Evolutionary conservation across 768 basidiomycete genomes (phyloP).

Genomic region (Russula abietina): DNA sequence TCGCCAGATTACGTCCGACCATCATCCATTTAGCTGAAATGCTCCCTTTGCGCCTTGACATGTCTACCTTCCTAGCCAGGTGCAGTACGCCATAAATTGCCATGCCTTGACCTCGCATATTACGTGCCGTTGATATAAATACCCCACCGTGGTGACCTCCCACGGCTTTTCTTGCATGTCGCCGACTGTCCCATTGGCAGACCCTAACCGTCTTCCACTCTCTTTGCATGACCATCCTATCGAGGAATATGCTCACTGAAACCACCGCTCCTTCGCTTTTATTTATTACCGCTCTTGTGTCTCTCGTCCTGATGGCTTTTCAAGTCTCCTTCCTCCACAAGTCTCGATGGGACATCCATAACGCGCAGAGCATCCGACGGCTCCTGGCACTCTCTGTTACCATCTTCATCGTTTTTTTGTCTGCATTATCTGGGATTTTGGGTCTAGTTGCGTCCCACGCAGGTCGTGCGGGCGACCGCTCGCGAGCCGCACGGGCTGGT

Average conservation of each 20-base stretch:
- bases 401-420: slow-evolving; percentile 9
- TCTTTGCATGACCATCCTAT: slow-evolving; percentile 6
- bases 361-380: slow-evolving; percentile 10
- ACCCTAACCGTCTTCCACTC: slow-evolving; percentile 5
- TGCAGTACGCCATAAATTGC: not conserved
- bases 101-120: not conserved
- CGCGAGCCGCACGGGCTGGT: slow-evolving; percentile 2
- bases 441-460: slow-evolving; percentile 12
- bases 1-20: slow-evolving; percentile 19
- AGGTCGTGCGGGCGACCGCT: not conserved
- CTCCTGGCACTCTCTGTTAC: slow-evolving; percentile 6
- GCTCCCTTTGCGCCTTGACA: not conserved
- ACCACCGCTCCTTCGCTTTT: slow-evolving; percentile 20
- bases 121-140: slow-evolving; percentile 12
- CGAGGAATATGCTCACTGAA: slow-evolving; percentile 4
- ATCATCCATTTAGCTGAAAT: slow-evolving; percentile 1
- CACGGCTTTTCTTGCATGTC: not conserved
- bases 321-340: slow-evolving; percentile 11
- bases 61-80: not conserved
- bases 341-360: slow-evolving; percentile 12
- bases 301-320: slow-evolving; percentile 1
- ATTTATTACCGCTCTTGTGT: slow-evolving; percentile 13
- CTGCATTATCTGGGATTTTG: slow-evolving; percentile 9
- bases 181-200: not conserved
- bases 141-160: not conserved